These are phyloP conservation scores for Mitragyna speciosa DNA, from an alignment of 257 asterid genomes.

Conservation along the genomic window DNA sequence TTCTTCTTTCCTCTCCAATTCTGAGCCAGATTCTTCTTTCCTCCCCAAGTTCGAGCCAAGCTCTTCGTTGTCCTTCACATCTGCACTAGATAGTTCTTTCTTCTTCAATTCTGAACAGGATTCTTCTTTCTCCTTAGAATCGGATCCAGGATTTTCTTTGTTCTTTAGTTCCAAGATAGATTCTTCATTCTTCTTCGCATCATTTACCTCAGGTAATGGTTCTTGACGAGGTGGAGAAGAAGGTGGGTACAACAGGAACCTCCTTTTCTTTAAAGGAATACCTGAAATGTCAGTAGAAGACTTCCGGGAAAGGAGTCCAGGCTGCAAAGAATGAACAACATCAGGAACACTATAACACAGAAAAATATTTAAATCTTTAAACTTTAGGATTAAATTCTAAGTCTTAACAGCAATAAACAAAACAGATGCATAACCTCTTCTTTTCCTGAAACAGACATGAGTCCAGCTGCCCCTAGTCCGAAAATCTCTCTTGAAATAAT, in stretches of 20 bases:
- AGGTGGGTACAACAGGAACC: conserved; percentile 48
- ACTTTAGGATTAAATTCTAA: no score
- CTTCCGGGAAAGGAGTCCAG: conserved; percentile 45
- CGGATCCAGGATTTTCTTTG: background rate
- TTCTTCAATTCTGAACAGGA: conserved; percentile 10
- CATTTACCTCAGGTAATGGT: conserved; percentile 28
- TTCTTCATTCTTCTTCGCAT: conserved; percentile 35
- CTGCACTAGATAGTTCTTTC: background rate
- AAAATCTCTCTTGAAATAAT: background rate
- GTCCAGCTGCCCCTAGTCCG: conserved; percentile 14
- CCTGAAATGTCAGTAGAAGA: conserved; percentile 52
- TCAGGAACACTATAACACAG: background rate
- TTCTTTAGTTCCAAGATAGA: conserved; percentile 1
- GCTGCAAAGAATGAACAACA: conserved; percentile 37
- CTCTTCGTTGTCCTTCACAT: background rate
- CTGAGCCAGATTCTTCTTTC: background rate
- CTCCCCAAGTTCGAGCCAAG: conserved; percentile 8
- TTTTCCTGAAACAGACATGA: conserved; percentile 52
- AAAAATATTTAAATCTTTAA: no score
- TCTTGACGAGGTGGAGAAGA: conserved; percentile 53
- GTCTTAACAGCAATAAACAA: background rate
- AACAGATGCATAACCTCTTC: conserved; percentile 50
- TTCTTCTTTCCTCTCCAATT: conserved; percentile 1
- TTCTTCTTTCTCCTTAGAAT: conserved; percentile 6
- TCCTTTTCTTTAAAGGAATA: conserved; percentile 85